Evolutionary conservation across 2,329 filamentous ascomycete genomes (phyloP).

Genomic region (Ustilaginoidea virens): DNA sequence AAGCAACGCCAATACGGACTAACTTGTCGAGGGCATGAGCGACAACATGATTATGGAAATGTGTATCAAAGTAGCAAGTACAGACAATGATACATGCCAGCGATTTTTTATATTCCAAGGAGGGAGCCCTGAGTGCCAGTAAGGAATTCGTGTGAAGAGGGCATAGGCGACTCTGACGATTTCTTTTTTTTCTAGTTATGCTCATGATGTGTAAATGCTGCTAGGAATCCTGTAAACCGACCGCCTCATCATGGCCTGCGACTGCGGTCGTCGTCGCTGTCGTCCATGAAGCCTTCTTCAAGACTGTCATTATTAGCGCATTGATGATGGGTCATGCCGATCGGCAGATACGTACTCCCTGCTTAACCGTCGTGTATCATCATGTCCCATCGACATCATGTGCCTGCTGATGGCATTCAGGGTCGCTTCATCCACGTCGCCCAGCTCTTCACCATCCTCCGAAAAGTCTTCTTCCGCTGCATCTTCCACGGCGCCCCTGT

Average conservation of each 20-base stretch:
- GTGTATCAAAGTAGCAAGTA: neutral
- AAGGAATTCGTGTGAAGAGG: too few relatives aligned
- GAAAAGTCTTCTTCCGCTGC: conserved; percentile 23
- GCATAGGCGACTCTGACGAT: too few relatives aligned
- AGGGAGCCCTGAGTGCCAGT: too few relatives aligned
- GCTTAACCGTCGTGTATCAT: conserved; percentile 49
- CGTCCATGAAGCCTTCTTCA: conserved; percentile 26
- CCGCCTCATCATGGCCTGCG: conserved; percentile 3
- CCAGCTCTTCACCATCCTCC: conserved; percentile 51
- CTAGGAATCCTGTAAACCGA: neutral
- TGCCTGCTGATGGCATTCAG: conserved; percentile 24
- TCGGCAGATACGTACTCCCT: conserved; percentile 41
- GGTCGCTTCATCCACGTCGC: conserved; percentile 38
- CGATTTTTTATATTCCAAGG: too few relatives aligned
- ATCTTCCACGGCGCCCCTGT: conserved; percentile 25
- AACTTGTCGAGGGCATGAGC: conserved; percentile 1
- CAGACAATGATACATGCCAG: too few relatives aligned
- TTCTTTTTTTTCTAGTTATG: too few relatives aligned
- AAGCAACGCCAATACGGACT: neutral
- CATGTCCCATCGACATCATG: conserved; percentile 20
- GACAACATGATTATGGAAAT: conserved; percentile 2
- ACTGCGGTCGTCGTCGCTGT: conserved; percentile 25
- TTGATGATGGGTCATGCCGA: neutral
- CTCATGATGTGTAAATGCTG: neutral
- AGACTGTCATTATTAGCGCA: conserved; percentile 8